These are phyloP conservation scores for Daphne laureola DNA, from an alignment of 441 rosid species.

Conservation along the genomic window DNA sequence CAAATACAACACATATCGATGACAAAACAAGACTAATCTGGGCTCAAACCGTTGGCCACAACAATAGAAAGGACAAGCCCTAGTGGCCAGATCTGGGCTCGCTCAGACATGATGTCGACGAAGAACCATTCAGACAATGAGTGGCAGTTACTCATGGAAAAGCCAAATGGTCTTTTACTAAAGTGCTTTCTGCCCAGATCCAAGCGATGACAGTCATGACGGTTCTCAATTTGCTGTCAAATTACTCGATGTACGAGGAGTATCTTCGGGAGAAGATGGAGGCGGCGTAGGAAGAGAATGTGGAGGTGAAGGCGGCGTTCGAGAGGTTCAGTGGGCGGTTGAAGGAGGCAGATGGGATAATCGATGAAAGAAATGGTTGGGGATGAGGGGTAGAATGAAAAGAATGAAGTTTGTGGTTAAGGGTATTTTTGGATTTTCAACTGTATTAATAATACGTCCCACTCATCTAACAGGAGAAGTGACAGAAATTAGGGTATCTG, in stretches of 20 bases:
- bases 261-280: constrained; percentile 49
- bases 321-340: constrained; percentile 45
- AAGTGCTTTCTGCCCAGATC: constrained; percentile 45
- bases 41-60: constrained; percentile 35
- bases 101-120: constrained; percentile 45
- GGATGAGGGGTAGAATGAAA: no score
- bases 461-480: no score
- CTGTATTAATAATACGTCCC: no score
- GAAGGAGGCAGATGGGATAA: no score
- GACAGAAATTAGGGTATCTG: no score
- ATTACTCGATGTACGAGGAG: constrained; percentile 70
- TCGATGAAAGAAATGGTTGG: no score
- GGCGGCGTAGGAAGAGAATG: constrained; percentile 43
- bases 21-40: no score
- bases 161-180: constrained; percentile 35
- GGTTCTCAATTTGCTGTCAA: constrained; percentile 41
- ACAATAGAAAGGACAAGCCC: constrained; percentile 35
- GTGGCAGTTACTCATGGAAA: constrained; percentile 23
- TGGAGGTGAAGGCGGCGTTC: constrained; percentile 43
- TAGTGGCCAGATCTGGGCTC: constrained; percentile 52
- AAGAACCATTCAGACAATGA: constrained; percentile 41
- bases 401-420: no score
- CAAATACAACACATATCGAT: no score
- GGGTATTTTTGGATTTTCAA: no score
- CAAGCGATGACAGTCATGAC: constrained; percentile 63